phyloP scores from a whole-genome alignment of 371 early-diverging fungal species.

The Actinomucor elegans region DNA sequence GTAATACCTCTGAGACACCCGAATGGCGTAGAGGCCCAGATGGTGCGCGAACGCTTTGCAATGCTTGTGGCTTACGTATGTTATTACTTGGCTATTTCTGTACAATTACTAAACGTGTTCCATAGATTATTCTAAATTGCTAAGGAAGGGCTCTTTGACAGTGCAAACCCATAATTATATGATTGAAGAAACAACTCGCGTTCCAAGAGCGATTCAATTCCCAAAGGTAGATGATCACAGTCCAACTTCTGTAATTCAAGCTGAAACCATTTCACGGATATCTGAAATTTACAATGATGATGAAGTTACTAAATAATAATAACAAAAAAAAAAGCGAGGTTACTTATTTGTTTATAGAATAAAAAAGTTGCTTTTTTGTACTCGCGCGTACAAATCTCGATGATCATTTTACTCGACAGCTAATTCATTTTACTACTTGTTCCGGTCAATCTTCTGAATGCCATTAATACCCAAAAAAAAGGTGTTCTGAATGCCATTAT shows the following conservation, averaged over 20 bases:
- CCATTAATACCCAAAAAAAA: no score
- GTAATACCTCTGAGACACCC: slow-evolving; percentile 63
- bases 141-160: slow-evolving; percentile 27
- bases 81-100: not conserved
- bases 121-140: slow-evolving; percentile 25
- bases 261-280: not conserved
- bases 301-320: no score
- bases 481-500: no score
- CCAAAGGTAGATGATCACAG: no score
- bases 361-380: no score
- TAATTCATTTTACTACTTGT: no score
- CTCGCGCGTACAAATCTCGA: no score
- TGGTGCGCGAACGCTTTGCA: slow-evolving; percentile 68
- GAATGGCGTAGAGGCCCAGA: slow-evolving; percentile 75
- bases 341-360: no score
- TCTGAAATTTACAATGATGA: not conserved
- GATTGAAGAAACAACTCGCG: slow-evolving; percentile 2
- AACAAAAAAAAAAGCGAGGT: no score
- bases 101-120: slow-evolving; percentile 1
- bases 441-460: no score
- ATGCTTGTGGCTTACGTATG: slow-evolving; percentile 71
- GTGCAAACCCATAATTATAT: slow-evolving; percentile 25
- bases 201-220: slow-evolving; percentile 8
- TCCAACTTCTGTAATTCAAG: no score
- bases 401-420: no score